Evolutionary conservation across 2,329 filamentous ascomycete species (phyloP), one percentile per base, ranked within the genome.

Genomic region (Cladophialophora exuberans): DNA sequence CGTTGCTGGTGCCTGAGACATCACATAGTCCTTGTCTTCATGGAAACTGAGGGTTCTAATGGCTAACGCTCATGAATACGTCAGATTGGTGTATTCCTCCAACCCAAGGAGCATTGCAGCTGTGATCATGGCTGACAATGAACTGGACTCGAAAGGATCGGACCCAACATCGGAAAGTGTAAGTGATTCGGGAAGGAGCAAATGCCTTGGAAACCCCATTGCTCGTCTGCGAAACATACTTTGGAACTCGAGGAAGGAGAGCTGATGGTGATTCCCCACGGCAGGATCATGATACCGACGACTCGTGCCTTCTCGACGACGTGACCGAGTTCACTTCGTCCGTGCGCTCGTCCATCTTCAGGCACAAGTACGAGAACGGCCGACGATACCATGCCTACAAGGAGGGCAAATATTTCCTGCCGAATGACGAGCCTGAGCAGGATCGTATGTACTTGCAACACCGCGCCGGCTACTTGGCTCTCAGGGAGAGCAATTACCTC

Each of bases 371-470:
- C 43, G 70, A 72, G 57, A 69, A 72, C 56, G 69, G 69, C 6
- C 63, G 70, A 36, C 66, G 67, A 4, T 71, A 71, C 44, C 69
- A 71, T 62, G 66, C 67, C 11, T 70, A 67, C 54, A 60, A 65
- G 44, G 68, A 70, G 35, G 67, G 67, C 26, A 67, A 72, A 63
- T 75, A 75, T 51, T 69, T 70, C 22, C 64, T 73, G 25, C 73
- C 73, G 9, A 76, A 75, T 57, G 73, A 76, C 56, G 69, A 75
- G 50, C 66, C 69, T 59, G 72, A 76, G 60, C 72, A 75, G 59
- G 72, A 74, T 48, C 72, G 72, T 15, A 65, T 74, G 36, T 67
- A 69, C 39, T 60, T 76, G 45, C 65, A 70, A 53, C 73, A 76
- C 59, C 71, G 73, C 52, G 50, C 43, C 6, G 41, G 41, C 26